Evolutionary conservation across 2,329 filamentous ascomycete genomes (phyloP), one percentile per base, ranked within the genome.

Genomic region (Lasiodiplodia citricola): DNA sequence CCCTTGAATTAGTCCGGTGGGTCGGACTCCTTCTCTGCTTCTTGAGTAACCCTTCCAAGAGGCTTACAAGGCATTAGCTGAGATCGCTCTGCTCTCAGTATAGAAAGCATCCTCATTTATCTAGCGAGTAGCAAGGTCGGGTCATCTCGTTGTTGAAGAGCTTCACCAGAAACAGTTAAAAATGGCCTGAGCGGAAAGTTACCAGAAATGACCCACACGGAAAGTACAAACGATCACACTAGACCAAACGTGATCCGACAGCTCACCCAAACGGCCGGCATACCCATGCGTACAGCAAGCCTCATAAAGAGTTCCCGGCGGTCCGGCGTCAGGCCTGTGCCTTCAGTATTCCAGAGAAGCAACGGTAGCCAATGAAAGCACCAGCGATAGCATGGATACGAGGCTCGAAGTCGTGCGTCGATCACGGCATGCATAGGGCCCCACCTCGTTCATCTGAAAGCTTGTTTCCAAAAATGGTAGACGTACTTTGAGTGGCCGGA

Each of bases 391-490:
- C 54, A 8, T 57, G 35, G 31, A 38, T 38, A 57, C 55, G 55
- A 38, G 37, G 31, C 31, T 23, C n/a, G n/a, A 57, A 57, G 55
- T 11, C 35, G 35, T 57, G n/a, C 11, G 55, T 35, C 55, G 55
- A 57, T 57, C 55, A 41, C 21, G 10, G 55, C 35, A 13, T 23
- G 35, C n/a, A 10, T 10, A 21, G 5, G 31, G 38, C 44, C 55
- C 35, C 38, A 60, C 57, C n/a, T 60, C 38, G 57, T 47, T 60
- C 57, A 47, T 60, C 57, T 60, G 23, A 13, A 47, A 60, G 35
- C 57, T 21, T 60, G 57, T 47, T 60, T 60, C 57, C 57, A 47
- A 47, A 60, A 47, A 11, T 60, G 57, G 51, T 6, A 31, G 14
- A 16, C 23, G 13, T 16, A 13, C 57, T n/a, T 1, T 16, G 13